A percentile compares a stretch with the other conserved stretches of the same genome.
Conservation (phyloP, 768 basidiomycete species). For the Tulasnella sp. region DNA sequence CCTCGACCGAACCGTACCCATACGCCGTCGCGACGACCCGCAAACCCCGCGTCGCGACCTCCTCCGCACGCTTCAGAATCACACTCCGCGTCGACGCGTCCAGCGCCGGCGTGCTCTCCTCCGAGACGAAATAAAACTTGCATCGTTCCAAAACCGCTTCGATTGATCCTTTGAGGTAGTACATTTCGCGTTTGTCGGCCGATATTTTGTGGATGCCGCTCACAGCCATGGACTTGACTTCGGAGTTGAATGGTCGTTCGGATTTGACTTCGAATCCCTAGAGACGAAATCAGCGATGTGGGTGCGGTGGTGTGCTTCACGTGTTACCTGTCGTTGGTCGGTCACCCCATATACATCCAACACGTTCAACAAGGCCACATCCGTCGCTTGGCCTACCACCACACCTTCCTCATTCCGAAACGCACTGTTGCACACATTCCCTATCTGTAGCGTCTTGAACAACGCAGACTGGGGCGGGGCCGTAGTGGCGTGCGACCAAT, state of each 20-base stretch:
- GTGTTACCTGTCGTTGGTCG: slow-evolving; percentile 57
- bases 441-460: slow-evolving; percentile 63
- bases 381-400: slow-evolving; percentile 80
- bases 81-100: slow-evolving; percentile 54
- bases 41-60: slow-evolving; percentile 61
- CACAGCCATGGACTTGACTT: slow-evolving; percentile 87
- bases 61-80: slow-evolving; percentile 58
- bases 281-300: background rate
- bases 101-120: slow-evolving; percentile 73
- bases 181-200: slow-evolving; percentile 48
- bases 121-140: slow-evolving; percentile 78
- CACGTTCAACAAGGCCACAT: slow-evolving; percentile 81
- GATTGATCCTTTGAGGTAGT: slow-evolving; percentile 87
- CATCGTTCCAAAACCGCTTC: slow-evolving; percentile 78
- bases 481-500: slow-evolving; percentile 27
- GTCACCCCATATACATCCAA: slow-evolving; percentile 49
- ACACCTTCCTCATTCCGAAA: slow-evolving; percentile 58
- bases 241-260: slow-evolving; percentile 86
- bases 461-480: slow-evolving; percentile 42
- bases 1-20: slow-evolving; percentile 51
- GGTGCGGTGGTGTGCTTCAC: background rate
- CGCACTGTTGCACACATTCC: slow-evolving; percentile 84
- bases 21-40: slow-evolving; percentile 89
- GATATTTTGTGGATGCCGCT: slow-evolving; percentile 51
- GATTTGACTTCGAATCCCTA: slow-evolving; percentile 27